Evolutionary conservation across 306 rosid genomes (phyloP).

Genomic region (Geum urbanum): DNA sequence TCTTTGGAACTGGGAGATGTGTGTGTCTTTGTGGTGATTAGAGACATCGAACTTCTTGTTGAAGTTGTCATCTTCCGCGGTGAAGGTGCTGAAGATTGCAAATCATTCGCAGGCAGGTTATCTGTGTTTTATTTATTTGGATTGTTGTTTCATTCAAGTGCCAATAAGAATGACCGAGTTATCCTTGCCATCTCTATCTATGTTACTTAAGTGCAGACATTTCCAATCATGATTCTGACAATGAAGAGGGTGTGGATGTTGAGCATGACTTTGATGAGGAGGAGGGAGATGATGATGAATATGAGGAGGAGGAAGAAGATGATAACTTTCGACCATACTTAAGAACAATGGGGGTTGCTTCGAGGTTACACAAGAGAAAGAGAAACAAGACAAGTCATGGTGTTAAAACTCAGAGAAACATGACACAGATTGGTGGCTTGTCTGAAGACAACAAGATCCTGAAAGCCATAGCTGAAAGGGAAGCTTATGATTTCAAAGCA

Average conservation of each 20-base stretch:
- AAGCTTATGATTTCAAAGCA: conserved; percentile 11
- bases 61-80: background rate
- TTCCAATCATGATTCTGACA: background rate
- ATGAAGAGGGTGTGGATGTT: background rate
- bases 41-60: background rate
- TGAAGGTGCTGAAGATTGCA: background rate
- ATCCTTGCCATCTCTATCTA: background rate
- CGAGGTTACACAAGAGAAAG: background rate
- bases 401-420: background rate
- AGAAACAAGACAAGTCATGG: background rate
- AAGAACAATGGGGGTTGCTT: conserved; percentile 1
- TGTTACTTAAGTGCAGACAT: background rate
- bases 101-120: background rate
- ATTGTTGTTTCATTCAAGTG: background rate
- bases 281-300: background rate
- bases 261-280: background rate
- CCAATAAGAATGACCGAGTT: background rate
- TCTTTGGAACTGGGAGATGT: conserved; percentile 14
- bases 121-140: background rate
- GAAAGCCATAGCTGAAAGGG: background rate
- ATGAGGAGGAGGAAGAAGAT: background rate
- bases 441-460: background rate
- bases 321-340: background rate
- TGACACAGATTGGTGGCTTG: background rate
- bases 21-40: conserved; percentile 2